Conservation (phyloP, 495 filamentous ascomycete genomes). For the Cercophora samala region DNA sequence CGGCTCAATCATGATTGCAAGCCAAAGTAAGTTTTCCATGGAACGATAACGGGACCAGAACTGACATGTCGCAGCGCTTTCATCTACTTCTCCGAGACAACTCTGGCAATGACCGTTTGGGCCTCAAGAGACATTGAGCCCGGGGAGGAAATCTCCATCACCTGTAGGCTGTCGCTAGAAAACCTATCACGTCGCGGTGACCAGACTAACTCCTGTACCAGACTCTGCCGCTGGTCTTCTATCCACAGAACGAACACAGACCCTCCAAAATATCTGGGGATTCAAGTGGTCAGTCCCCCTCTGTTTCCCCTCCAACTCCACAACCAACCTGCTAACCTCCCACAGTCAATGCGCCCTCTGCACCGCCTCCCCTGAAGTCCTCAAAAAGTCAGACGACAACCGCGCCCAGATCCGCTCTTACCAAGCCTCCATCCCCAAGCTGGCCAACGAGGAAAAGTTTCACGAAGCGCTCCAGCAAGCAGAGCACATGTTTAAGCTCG, state of each 20-base stretch:
- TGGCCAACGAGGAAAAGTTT: slow-evolving; percentile 29
- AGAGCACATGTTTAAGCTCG: slow-evolving; percentile 27
- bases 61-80: slow-evolving; percentile 30
- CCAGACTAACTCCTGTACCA: slow-evolving; percentile 10
- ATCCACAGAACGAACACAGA: slow-evolving; percentile 30
- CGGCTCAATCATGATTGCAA: slow-evolving; percentile 39
- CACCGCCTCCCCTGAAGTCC: slow-evolving; percentile 15
- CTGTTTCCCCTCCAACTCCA: not conserved
- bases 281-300: slow-evolving; percentile 26
- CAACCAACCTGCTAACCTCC: not conserved
- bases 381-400: slow-evolving; percentile 25
- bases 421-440: slow-evolving; percentile 26
- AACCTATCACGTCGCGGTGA: not conserved
- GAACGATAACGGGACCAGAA: not conserved
- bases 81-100: slow-evolving; percentile 34
- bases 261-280: slow-evolving; percentile 31
- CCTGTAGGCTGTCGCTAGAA: slow-evolving; percentile 26
- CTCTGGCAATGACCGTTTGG: slow-evolving; percentile 33
- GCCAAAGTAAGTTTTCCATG: slow-evolving; percentile 30
- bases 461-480: slow-evolving; percentile 22
- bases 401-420: slow-evolving; percentile 24
- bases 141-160: slow-evolving; percentile 41
- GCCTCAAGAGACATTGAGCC: slow-evolving; percentile 35
- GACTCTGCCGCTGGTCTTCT: slow-evolving; percentile 30
- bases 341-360: slow-evolving; percentile 33